Conservation (phyloP, 306 rosid genomes). For the Oemleria cerasiformis region DNA sequence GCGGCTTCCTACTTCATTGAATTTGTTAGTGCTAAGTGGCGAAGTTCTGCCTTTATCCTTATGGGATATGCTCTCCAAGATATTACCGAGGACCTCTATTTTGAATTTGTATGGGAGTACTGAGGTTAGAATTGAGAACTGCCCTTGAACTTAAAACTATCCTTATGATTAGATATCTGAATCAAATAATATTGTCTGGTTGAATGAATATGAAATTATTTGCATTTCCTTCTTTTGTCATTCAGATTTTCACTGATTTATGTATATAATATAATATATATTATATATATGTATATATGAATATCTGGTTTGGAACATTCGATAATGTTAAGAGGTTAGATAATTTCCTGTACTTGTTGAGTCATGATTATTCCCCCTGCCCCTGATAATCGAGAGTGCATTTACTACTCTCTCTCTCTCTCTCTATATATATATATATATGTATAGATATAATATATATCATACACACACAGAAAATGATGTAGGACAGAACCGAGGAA, state of each 20-base stretch:
- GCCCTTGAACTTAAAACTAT: not conserved
- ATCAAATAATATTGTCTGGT: not conserved
- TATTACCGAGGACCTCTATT: conserved; percentile 69
- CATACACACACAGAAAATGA: too few relatives aligned
- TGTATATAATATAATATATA: too few relatives aligned
- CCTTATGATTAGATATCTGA: conserved; percentile 8
- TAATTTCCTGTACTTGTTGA: not conserved
- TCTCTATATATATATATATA: too few relatives aligned
- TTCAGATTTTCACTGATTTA: not conserved
- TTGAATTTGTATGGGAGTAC: conserved; percentile 91
- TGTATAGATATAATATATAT: too few relatives aligned
- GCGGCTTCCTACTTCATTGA: conserved; percentile 43
- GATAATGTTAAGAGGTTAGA: not conserved
- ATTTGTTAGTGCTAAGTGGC: conserved; percentile 81
- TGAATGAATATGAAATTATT: not conserved
- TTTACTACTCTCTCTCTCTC: too few relatives aligned
- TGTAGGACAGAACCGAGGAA: too few relatives aligned
- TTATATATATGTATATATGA: too few relatives aligned
- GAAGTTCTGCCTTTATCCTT: conserved; percentile 63
- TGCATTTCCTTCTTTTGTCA: not conserved
- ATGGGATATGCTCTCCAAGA: conserved; percentile 57
- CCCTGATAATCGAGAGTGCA: too few relatives aligned
- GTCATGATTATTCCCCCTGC: too few relatives aligned
- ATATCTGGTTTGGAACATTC: not conserved
- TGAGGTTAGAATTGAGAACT: conserved; percentile 49